phyloP scores from a whole-genome alignment of 2,329 filamentous ascomycete genomes.

The Fusarium brevicatenulatum region DNA sequence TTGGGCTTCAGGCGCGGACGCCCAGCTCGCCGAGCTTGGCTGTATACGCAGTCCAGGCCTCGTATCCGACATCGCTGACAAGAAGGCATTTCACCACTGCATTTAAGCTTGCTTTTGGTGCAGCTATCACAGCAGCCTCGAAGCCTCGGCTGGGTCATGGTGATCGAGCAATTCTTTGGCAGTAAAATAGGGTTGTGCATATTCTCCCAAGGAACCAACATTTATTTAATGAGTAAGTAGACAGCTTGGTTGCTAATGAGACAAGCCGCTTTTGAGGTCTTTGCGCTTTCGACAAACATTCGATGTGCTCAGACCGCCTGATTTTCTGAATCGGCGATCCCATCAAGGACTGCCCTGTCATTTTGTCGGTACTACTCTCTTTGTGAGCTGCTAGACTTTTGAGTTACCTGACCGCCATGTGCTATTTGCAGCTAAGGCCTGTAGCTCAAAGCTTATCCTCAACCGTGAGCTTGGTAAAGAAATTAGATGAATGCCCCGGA shows the following conservation, averaged over 20 bases:
- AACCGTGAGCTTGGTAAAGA: accelerated
- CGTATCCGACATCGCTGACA: not conserved
- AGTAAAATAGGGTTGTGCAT: not conserved
- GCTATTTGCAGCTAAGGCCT: not conserved
- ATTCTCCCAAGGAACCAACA: accelerated
- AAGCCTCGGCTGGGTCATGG: accelerated
- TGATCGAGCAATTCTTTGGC: not conserved
- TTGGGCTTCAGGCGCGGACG: not conserved
- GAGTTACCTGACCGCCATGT: not conserved
- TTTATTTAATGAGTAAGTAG: not conserved
- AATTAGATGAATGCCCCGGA: too few species aligned
- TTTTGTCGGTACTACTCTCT: accelerated
- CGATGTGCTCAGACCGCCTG: not conserved
- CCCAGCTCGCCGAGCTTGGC: not conserved
- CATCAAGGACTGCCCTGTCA: not conserved
- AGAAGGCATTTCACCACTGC: not conserved
- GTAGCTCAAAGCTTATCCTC: not conserved
- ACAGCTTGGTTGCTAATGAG: not conserved
- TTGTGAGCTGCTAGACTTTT: not conserved
- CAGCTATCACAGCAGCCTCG: not conserved
- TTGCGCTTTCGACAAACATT: not conserved
- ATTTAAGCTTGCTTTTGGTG: not conserved
- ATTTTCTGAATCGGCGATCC: too few species aligned
- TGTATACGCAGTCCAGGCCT: not conserved
- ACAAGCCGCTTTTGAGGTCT: not conserved